Percentiles rank a stretch among this genome's conserved stretches.
Conservation (phyloP, 2,329 filamentous ascomycete genomes). For the Hirsutella minnesotensis region DNA sequence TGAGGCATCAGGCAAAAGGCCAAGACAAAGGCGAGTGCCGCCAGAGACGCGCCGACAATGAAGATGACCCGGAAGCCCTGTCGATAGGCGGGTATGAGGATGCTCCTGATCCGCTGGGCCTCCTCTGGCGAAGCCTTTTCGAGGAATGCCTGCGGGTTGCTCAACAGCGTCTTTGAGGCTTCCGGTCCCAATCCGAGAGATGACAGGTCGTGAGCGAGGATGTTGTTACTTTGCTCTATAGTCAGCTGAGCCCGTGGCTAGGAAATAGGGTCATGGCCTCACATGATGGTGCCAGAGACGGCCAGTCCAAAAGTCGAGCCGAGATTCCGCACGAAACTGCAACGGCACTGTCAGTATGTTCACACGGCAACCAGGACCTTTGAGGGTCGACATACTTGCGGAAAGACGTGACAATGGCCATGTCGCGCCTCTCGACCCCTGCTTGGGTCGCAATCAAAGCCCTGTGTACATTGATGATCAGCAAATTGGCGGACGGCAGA, state of each 20-base stretch:
- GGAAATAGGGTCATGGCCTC: slow-evolving; percentile 2
- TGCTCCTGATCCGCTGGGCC: slow-evolving; percentile 15
- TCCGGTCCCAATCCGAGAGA: slow-evolving; percentile 12
- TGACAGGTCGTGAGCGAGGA: slow-evolving; percentile 17
- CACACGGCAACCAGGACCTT: not conserved
- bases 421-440: slow-evolving; percentile 36
- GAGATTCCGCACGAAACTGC: slow-evolving; percentile 26
- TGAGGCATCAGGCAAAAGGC: slow-evolving; percentile 28
- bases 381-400: slow-evolving; percentile 20
- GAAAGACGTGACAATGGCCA: slow-evolving; percentile 32
- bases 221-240: slow-evolving; percentile 20
- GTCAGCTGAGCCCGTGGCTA: not conserved
- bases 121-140: slow-evolving; percentile 14
- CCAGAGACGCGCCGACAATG: slow-evolving; percentile 22
- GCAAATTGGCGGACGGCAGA: slow-evolving; percentile 1
- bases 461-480: slow-evolving; percentile 9
- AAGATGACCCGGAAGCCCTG: slow-evolving; percentile 25
- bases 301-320: slow-evolving; percentile 27
- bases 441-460: slow-evolving; percentile 43
- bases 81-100: slow-evolving; percentile 24
- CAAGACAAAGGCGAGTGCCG: slow-evolving; percentile 22
- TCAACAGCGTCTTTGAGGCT: slow-evolving; percentile 15
- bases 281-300: slow-evolving; percentile 26
- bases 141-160: slow-evolving; percentile 21
- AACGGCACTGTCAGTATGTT: not conserved